Percentiles rank a stretch among this genome's conserved stretches.
Evolutionary conservation across 371 early-diverging fungal species (phyloP).

Genomic region (Fennellomyces sp.): DNA sequence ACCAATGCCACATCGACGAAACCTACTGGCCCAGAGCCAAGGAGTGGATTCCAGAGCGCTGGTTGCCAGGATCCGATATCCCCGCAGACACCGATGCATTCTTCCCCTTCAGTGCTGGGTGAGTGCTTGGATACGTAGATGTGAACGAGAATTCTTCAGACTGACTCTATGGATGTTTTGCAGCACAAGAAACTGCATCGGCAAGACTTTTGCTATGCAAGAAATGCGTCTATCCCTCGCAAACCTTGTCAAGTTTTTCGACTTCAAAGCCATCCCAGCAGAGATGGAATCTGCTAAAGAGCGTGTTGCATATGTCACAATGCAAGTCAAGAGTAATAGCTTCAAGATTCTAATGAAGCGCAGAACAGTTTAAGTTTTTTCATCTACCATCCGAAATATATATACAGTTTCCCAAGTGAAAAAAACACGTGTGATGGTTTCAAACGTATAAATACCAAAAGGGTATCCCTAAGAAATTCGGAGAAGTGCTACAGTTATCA

Average conservation of each 20-base stretch:
- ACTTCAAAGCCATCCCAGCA: constrained; percentile 23
- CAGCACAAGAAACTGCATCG: constrained; percentile 52
- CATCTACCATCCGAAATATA: too few species aligned
- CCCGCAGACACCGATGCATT: constrained; percentile 30
- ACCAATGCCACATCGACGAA: constrained; percentile 15
- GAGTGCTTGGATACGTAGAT: neutral
- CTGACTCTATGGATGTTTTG: too few species aligned
- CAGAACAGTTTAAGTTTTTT: neutral
- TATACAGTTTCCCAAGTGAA: too few species aligned
- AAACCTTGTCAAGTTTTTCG: constrained; percentile 31
- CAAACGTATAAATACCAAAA: too few species aligned
- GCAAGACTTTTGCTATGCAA: constrained; percentile 50
- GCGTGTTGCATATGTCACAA: constrained; percentile 25
- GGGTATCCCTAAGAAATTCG: too few species aligned
- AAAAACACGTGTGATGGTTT: too few species aligned
- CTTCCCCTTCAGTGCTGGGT: constrained; percentile 43
- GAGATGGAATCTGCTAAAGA: constrained; percentile 25
- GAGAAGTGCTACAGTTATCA: too few species aligned
- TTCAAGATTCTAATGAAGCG: constrained; percentile 27
- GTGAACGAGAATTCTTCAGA: neutral
- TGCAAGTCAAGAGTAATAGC: constrained; percentile 21
- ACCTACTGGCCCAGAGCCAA: constrained; percentile 27
- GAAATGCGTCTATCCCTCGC: constrained; percentile 48
- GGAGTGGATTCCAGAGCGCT: constrained; percentile 33
- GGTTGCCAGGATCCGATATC: constrained; percentile 16